Percentiles rank a stretch among this genome's conserved stretches.
Conservation (phyloP, 805 yeast species). For the Cyberlindnera xishuangbannaensis region DNA sequence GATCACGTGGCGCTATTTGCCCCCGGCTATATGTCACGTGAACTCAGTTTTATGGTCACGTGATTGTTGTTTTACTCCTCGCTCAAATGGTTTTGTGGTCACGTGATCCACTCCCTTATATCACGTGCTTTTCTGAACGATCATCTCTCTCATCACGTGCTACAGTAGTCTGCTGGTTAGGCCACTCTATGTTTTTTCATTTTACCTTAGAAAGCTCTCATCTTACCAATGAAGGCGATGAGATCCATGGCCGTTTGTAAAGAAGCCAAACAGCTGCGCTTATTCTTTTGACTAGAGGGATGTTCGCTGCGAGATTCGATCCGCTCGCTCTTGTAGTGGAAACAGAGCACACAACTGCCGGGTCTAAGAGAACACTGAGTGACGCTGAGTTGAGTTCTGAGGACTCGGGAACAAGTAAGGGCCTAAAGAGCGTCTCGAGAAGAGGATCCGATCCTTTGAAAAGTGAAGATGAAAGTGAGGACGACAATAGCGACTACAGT, state of each 20-base stretch:
- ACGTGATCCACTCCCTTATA: too few relatives aligned
- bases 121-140: too few relatives aligned
- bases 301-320: slow-evolving; percentile 66
- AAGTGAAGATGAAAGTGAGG: slow-evolving; percentile 19
- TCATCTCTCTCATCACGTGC: too few relatives aligned
- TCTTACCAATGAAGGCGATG: not conserved
- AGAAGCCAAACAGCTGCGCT: not conserved
- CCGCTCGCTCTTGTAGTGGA: slow-evolving; percentile 32
- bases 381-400: slow-evolving; percentile 5
- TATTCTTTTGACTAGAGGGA: too few relatives aligned
- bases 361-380: slow-evolving; percentile 23
- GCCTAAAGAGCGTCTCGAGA: not conserved
- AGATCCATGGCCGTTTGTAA: too few relatives aligned
- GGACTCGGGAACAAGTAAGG: not conserved
- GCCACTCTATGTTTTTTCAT: too few relatives aligned
- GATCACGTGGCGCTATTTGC: too few relatives aligned
- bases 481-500: slow-evolving; percentile 17
- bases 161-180: too few relatives aligned
- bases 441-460: slow-evolving; percentile 10
- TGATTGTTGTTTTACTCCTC: too few relatives aligned
- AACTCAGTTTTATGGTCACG: too few relatives aligned
- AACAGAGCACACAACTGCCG: not conserved
- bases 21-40: too few relatives aligned
- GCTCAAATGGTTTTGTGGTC: too few relatives aligned
- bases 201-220: not conserved